Base-by-base conservation (phyloP, 345 rosid genomes). In the Abelmoschus esculentus region DNA sequence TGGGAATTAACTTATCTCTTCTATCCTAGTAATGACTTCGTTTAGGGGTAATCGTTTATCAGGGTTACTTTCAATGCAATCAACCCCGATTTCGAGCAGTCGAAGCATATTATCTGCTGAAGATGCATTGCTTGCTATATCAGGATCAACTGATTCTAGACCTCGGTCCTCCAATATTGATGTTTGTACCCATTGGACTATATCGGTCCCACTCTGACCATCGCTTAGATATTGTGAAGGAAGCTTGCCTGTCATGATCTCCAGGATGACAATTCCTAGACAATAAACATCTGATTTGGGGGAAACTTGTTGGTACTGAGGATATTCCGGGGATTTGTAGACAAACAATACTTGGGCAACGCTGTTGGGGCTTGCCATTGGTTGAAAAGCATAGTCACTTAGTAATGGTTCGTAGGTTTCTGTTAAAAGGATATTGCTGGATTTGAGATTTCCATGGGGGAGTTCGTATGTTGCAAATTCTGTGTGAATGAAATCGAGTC, bases 371-470 rank as follows among this genome's bases (percentile, higher is more conserved):
- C 77, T 79, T 59, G 79, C 70, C 15, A 93, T 73, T 5, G 92
- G 86, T 71, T 78, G 69, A 67, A 88, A 86, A 5, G 95, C 93
- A 54, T 81, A 89, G 77, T 93, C 98, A 5, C 77, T 78, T 22
- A 91, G 76, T 58, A 86, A 28, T 9, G 98, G 90, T 28, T 86
- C 90, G 34, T 83, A 86, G 55, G 78, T 75, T 13, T 77, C 77
- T 0, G 72, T 69, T 22, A 93, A 72, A 28, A 93, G 85, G 36
- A 93, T 75, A 34, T 93, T 93, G 84, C 97, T 89, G 6, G 97
- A 91, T 74, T 91, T 93, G 66, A 93, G 91, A 74, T 91, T 93
- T 42, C 98, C 96, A 38, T 93, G 26, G 99, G 6, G 93, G 22
- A 93, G 76, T 7, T 82, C 85, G 53, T 76, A 77, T 2, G 90